Evolutionary conservation across 345 rosid genomes (phyloP).

Genomic region (Combretum micranthum): DNA sequence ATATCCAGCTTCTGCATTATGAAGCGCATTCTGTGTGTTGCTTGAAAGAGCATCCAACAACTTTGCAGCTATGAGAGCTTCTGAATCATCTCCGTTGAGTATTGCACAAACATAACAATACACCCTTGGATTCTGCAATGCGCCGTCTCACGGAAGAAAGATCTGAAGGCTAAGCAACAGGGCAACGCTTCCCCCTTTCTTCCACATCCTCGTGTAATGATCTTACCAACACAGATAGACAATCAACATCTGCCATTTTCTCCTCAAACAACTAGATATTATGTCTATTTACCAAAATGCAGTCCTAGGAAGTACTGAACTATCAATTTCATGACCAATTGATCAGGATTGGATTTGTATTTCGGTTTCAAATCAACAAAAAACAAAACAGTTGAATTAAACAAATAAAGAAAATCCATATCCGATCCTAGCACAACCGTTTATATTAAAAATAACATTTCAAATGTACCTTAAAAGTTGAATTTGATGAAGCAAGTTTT

Average conservation of each 20-base stretch:
- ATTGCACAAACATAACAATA: constrained; percentile 57
- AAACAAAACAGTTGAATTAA: no score
- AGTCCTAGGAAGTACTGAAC: no score
- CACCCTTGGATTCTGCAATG: constrained; percentile 58
- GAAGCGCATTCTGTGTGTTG: constrained; percentile 66
- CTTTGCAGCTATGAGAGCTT: constrained; percentile 41
- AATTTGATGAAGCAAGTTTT: constrained; percentile 28
- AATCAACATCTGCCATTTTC: constrained; percentile 46
- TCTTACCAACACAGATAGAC: constrained; percentile 41
- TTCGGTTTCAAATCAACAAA: neutral
- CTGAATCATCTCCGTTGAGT: constrained; percentile 41
- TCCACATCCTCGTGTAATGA: constrained; percentile 49
- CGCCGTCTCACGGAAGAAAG: constrained; percentile 43
- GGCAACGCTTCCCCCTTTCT: constrained; percentile 61
- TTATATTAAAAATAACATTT: neutral
- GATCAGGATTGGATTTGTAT: no score
- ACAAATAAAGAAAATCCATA: no score
- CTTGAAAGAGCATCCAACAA: constrained; percentile 48
- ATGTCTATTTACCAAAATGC: no score
- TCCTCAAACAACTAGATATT: constrained; percentile 29
- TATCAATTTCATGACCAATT: no score
- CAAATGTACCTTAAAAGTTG: constrained; percentile 36
- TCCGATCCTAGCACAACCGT: neutral
- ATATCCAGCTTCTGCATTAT: constrained; percentile 77
- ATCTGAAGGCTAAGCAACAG: constrained; percentile 42